Base-by-base conservation (phyloP, 331 rosid species). In the Spiraea crenata region DNA sequence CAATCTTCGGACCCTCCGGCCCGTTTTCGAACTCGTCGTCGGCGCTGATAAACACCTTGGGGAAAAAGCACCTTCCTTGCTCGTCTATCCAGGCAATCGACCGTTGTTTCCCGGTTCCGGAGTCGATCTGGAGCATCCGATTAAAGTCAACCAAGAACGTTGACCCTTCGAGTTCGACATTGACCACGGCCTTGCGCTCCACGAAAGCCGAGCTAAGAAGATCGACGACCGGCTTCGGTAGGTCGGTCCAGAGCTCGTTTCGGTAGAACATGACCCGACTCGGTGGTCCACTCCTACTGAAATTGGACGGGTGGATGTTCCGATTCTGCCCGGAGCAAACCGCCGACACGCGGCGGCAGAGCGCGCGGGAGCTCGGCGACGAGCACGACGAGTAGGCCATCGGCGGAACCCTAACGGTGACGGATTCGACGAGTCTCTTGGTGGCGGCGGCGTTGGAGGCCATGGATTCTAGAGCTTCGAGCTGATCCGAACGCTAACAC, bases 71-170 rank as follows among this genome's bases (percentile, higher is more conserved):
- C 64, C 65, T 80, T 3, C 79, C 83, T 4, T 70, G 55, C 17
- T 81, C 72, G 38, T 89, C 90, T 40, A 87, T 74, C 96, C 96
- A 89, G 19, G 96, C 82, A 63, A 89, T 82, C 13, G 90, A 89
- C 49, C 92, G 54, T 70, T 72, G 82, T 13, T 25, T 57, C 34
- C 82, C 87, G 3, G 80, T 69, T 1, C 46, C 63, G 4, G 71
- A 31, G 44, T 89, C 85, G 46, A 80, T 73, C 82, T 81, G 86
- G 46, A 87, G 19, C 96, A 89, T 89, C 4, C 87, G 81, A 2
- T 75, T 34, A 25, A 85, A 81, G 73, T 89, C 92, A 57, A 89
- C 71, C 42, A 72, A 38, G 12, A 70, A 80, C 56, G 38, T 76
- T 4, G 81, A 64, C 20, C 88, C 89, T 5, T 60, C 87, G 17